Evolutionary conservation across 2,329 filamentous ascomycete species (phyloP), one percentile per base, ranked within the genome.

Genomic region (Ophiostoma angusticollis): DNA sequence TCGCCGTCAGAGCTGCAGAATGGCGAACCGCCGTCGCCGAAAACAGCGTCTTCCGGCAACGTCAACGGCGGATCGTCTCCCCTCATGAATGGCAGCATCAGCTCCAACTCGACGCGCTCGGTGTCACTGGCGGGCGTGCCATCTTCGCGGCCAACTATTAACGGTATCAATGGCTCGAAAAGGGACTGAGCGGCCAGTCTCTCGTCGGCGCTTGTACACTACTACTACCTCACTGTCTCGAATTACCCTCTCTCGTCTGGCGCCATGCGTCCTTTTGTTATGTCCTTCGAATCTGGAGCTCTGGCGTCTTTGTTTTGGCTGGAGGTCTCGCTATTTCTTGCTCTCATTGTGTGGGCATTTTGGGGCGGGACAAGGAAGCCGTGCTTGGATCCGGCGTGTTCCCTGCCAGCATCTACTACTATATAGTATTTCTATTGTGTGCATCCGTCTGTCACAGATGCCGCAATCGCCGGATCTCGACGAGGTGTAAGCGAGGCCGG

Each of bases 1-100:
- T 67, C 63, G 25, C 23, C 30, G 39, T 59, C 65, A 5, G 54
- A 58, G 17, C 52, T 66, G 9, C 50, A 62, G 9, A 72, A 71
- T 34, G 70, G 67, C 17, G 54, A 62, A 2, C 9, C 23, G 21
- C 62, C 65, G 8, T 21, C 41, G 5, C 18, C 37, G 1, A 30
- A 31, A 19, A 12, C 16, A 4, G 4, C 36, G 3, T 3, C n/a
- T n/a, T n/a, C 27, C 2, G 28, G 18, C 17, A 32, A 34, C 23
- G 19, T 33, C 6, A 40, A 42, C 19, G 40, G 40, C 17, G 14
- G 11, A 7, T 12, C 23, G 23, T 8, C 16, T 13, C 19, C 21
- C 14, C 12, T 5, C 17, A 7, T 31, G 3, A 35, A 40, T 19
- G 27, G 31, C 30, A 30, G 18, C 18, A 23, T 18, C 19, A 17